Base-by-base conservation (phyloP, 2,329 filamentous ascomycete species). In the Aphanocladium album region DNA sequence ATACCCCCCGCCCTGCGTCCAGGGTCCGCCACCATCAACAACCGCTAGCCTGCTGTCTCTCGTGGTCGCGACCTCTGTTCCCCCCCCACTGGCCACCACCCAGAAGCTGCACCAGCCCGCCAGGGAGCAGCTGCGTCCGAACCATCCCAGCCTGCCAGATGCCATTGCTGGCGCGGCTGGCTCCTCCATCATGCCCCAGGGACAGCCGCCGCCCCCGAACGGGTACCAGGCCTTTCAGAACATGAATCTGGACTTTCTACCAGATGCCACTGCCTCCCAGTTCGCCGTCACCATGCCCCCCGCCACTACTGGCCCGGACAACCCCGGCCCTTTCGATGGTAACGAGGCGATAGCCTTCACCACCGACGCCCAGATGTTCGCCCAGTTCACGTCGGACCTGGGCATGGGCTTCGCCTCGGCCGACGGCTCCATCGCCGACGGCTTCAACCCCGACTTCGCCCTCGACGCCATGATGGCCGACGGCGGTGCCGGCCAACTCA, bases 401-500 rank as follows among this genome's bases (percentile, higher is more conserved):
- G 39, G 33, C 37, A 59, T 59, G 57, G 27, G 35, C 39, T 59
- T 59, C n/a, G 37, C 9, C 47, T 33, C 57, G 16, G 49, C 25
- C 37, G 57, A 59, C 23, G 37, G 23, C 25, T 59, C 57, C 49
- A 35, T 59, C 19, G 25, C 19, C 19, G 49, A 60, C 23, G 35
- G n/a, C 33, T 55, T 50, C 58, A 50, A 60, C 52, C 50, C 49
- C 27, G 58, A 60, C 52, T 59, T 59, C 46, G 57, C 57, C 27
- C 47, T 59, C 39, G 58, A 56, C 45, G 35, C 63, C 60, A 60
- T 61, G 46, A 61, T 50, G 54, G 51, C 9, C 45, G 67, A 67
- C 43, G 66, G 59, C 37, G 60, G 67, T 33, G 52, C 62, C 37
- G 68, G 64, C 55, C 62, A 70, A 47, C 70, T 75, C 62, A 74